These are phyloP conservation scores for Perkinsus chesapeaki DNA, from an alignment of 169 alveolate genomes.

Conservation along the genomic window DNA sequence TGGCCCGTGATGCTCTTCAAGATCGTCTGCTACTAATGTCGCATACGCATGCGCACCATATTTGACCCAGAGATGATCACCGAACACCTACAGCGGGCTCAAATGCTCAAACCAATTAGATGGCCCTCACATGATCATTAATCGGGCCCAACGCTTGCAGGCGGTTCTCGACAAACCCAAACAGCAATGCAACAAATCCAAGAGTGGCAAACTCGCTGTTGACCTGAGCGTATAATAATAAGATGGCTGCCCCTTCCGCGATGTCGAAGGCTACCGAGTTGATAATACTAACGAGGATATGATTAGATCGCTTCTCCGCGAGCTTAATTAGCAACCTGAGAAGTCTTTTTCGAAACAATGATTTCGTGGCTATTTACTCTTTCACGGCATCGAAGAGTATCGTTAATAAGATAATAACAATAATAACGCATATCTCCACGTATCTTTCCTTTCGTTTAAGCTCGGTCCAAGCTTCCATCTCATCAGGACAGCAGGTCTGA, in stretches of 20 bases:
- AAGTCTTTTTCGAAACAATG: background rate
- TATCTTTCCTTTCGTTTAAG: background rate
- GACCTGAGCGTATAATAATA: background rate
- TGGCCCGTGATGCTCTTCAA: background rate
- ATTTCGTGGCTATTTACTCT: too few species aligned
- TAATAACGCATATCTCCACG: background rate
- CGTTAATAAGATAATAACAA: background rate
- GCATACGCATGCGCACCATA: background rate
- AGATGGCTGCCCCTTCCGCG: background rate
- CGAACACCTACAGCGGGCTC: background rate
- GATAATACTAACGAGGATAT: background rate
- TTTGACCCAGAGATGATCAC: background rate
- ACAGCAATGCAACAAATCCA: background rate
- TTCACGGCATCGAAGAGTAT: background rate
- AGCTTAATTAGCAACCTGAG: background rate
- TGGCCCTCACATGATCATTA: background rate
- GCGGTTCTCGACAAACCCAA: background rate
- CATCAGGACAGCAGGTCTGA: background rate
- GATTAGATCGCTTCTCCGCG: background rate
- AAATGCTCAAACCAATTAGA: background rate
- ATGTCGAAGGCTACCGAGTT: background rate
- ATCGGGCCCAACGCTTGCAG: background rate
- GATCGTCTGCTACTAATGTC: background rate
- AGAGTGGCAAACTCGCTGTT: background rate
- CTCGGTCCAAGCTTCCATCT: background rate